These are phyloP conservation scores for Lachnellula occidentalis DNA, from an alignment of 2,329 filamentous ascomycete species.

Conservation along the genomic window DNA sequence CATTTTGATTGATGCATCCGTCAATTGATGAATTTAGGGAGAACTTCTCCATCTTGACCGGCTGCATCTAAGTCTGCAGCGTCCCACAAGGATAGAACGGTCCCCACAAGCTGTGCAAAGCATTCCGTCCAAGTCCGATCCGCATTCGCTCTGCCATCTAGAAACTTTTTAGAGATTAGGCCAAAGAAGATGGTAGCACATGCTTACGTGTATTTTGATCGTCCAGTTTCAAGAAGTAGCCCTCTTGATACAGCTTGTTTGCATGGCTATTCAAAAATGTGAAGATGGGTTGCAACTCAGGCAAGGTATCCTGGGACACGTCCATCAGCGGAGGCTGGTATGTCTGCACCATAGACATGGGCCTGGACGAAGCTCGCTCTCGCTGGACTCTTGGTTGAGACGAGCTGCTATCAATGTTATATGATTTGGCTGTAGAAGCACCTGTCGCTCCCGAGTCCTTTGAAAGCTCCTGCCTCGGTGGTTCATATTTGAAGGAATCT, in stretches of 20 bases:
- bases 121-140: conserved; percentile 94
- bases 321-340: conserved; percentile 86
- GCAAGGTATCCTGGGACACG: conserved; percentile 75
- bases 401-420: conserved; percentile 16
- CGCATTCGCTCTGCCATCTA: conserved; percentile 78
- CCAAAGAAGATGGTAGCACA: conserved; percentile 9
- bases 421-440: conserved; percentile 3
- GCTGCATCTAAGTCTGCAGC: conserved; percentile 84
- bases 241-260: conserved; percentile 96
- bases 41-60: conserved; percentile 75
- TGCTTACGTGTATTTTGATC: conserved; percentile 84
- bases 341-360: conserved; percentile 79
- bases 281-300: conserved; percentile 92
- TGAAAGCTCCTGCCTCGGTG: conserved; percentile 36
- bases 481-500: conserved; percentile 16
- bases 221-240: conserved; percentile 94
- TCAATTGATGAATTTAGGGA: conserved; percentile 94
- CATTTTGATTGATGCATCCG: conserved; percentile 97
- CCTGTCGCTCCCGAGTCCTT: conserved; percentile 4
- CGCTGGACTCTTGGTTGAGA: conserved; percentile 33
- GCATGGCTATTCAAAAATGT: conserved; percentile 88
- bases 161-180: conserved; percentile 32
- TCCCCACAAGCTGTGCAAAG: conserved; percentile 94
- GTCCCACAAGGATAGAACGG: conserved; percentile 93
- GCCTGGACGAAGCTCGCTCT: conserved; percentile 53